Percentiles rank a stretch among this genome's conserved stretches.
Conservation (phyloP, 129 eudicot species). For the Chrysanthemum makinoi region DNA sequence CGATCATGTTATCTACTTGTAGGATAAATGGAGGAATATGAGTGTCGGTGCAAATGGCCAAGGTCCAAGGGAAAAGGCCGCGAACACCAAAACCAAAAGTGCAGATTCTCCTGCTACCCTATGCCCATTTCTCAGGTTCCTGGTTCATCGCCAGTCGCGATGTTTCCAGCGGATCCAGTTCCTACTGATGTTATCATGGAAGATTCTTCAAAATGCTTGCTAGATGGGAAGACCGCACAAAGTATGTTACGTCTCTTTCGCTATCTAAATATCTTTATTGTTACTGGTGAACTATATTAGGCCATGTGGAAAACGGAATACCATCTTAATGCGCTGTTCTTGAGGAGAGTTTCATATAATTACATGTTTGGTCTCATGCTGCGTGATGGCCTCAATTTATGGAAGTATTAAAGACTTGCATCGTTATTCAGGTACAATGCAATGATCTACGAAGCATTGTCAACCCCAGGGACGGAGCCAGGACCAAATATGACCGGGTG, state of each 20-base stretch:
- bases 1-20: conserved; percentile 4
- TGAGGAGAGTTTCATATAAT: no score
- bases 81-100: conserved; percentile 53
- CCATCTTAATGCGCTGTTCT: no score
- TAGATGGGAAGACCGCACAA: conserved; percentile 64
- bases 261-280: no score
- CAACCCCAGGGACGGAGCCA: no score
- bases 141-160: conserved; percentile 8
- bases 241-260: conserved; percentile 29
- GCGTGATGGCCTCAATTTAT: background rate
- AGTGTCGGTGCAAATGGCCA: conserved; percentile 68
- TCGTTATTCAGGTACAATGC: conserved; percentile 59
- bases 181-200: conserved; percentile 43
- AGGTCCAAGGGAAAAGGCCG: conserved; percentile 74
- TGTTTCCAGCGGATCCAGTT: conserved; percentile 36
- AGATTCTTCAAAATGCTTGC: conserved; percentile 49
- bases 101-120: no score
- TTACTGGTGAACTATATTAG: no score
- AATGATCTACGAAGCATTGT: conserved; percentile 75
- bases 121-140: conserved; percentile 22
- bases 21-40: conserved; percentile 97
- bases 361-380: background rate
- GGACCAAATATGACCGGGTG: no score
- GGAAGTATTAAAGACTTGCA: conserved; percentile 16
- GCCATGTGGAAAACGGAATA: no score